These are phyloP conservation scores for Saprolegnia parasitica DNA, from an alignment of 352 stramenopile genomes.

Conservation along the genomic window DNA sequence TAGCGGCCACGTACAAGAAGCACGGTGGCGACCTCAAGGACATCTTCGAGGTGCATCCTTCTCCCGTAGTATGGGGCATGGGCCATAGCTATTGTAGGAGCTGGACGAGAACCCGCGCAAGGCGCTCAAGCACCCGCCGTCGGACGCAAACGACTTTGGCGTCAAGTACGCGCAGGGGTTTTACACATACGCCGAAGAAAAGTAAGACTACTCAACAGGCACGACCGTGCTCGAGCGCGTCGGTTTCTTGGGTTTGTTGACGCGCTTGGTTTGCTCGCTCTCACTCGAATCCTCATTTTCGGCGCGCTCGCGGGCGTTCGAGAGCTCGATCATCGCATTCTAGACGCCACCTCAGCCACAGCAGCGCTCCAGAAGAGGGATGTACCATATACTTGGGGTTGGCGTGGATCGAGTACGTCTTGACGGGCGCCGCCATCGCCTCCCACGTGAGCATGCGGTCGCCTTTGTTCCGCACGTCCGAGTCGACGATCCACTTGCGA, in stretches of 20 bases:
- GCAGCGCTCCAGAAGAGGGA: no score
- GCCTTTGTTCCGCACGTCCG: constrained; percentile 38
- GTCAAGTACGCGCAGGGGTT: constrained; percentile 79
- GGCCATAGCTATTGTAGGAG: no score
- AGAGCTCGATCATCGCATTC: constrained; percentile 22
- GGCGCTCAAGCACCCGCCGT: constrained; percentile 64
- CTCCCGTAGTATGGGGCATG: no score
- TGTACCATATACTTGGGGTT: constrained; percentile 52
- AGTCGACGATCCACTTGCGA: constrained; percentile 59
- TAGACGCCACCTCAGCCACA: not conserved
- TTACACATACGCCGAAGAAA: constrained; percentile 79
- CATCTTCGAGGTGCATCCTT: constrained; percentile 74
- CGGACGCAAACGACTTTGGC: constrained; percentile 57
- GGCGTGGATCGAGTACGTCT: constrained; percentile 64
- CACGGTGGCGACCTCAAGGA: constrained; percentile 51
- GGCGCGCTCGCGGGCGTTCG: constrained; percentile 7
- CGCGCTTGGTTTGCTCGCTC: not conserved
- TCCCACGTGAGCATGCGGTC: constrained; percentile 71
- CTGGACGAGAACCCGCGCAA: constrained; percentile 74
- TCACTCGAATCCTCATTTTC: not conserved
- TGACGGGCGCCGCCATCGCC: constrained; percentile 62
- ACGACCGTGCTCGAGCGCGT: not conserved
- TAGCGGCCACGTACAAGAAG: constrained; percentile 57
- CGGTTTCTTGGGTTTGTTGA: not conserved
- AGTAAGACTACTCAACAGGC: constrained; percentile 36